Evolutionary conservation across 345 rosid species (phyloP).

Genomic region (Clausena lansium): DNA sequence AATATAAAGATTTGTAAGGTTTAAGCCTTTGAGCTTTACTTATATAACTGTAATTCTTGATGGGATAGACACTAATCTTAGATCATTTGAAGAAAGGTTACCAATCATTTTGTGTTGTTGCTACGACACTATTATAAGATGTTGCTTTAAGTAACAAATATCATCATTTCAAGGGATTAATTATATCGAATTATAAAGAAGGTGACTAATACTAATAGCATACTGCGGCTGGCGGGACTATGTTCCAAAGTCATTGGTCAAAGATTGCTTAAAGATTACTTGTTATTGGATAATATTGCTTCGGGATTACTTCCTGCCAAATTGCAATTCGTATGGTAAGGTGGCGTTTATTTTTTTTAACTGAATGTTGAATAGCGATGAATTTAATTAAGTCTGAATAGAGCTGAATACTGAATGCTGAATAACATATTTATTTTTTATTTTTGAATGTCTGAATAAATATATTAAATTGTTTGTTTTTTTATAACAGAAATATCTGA

Average conservation of each 20-base stretch:
- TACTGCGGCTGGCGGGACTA: neutral
- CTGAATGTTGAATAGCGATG: no score
- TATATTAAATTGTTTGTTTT: no score
- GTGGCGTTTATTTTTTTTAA: no score
- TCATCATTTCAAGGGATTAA: conserved; percentile 2
- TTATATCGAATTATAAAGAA: neutral
- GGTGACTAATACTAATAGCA: neutral
- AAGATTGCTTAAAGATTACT: neutral
- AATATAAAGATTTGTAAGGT: no score
- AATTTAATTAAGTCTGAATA: no score
- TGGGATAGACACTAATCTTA: neutral
- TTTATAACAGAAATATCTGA: no score
- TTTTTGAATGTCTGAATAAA: no score
- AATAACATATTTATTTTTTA: no score
- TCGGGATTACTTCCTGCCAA: neutral
- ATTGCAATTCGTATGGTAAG: neutral
- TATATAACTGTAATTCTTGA: neutral
- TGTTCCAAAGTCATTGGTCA: neutral
- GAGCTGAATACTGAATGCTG: no score
- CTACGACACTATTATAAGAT: neutral
- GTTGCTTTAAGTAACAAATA: neutral
- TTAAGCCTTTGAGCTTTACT: neutral
- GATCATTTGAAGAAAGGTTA: neutral
- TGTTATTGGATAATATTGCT: neutral
- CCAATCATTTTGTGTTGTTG: neutral